These are phyloP conservation scores for Raphidocelis subcapitata DNA, from an alignment of 139 green algal species.

Conservation along the genomic window DNA sequence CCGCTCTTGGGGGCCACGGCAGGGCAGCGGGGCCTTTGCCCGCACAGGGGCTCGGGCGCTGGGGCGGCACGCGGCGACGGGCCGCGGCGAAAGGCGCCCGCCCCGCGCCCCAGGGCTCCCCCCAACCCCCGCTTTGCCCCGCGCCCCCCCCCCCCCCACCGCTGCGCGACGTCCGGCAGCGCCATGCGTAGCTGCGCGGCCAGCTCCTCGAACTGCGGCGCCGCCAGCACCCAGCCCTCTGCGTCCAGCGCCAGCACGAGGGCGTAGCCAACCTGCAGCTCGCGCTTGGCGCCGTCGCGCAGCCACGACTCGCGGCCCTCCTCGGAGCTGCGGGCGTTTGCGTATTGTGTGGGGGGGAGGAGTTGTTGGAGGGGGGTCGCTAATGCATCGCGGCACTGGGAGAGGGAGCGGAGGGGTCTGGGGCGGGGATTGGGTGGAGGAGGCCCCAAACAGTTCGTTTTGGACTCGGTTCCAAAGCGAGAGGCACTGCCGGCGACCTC, in stretches of 20 bases:
- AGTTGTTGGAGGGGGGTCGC: neutral
- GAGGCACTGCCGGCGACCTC: too few relatives aligned
- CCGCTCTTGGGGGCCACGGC: too few relatives aligned
- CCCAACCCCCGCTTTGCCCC: neutral
- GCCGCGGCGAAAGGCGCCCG: too few relatives aligned
- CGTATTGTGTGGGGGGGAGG: too few relatives aligned
- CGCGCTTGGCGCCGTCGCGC: slow-evolving; percentile 8
- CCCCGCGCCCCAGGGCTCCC: too few relatives aligned
- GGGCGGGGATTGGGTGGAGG: too few relatives aligned
- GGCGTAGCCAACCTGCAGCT: slow-evolving; percentile 30
- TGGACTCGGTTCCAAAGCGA: too few relatives aligned
- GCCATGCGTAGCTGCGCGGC: slow-evolving; percentile 11
- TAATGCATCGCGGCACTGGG: neutral
- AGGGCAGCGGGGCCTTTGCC: too few relatives aligned
- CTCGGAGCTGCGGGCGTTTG: neutral
- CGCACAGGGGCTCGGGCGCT: too few relatives aligned
- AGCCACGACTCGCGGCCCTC: slow-evolving; percentile 18
- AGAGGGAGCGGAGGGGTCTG: neutral
- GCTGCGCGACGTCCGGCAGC: neutral
- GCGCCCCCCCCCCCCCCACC: neutral
- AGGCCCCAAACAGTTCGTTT: neutral
- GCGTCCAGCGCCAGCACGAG: slow-evolving; percentile 32
- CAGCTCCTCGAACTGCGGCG: slow-evolving; percentile 24
- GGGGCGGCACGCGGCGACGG: too few relatives aligned
- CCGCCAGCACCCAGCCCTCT: slow-evolving; percentile 29